Evolutionary conservation across 192 early-diverging fungal genomes (phyloP), one percentile per base, ranked within the genome.

Genomic region (Funneliformis mosseae): DNA sequence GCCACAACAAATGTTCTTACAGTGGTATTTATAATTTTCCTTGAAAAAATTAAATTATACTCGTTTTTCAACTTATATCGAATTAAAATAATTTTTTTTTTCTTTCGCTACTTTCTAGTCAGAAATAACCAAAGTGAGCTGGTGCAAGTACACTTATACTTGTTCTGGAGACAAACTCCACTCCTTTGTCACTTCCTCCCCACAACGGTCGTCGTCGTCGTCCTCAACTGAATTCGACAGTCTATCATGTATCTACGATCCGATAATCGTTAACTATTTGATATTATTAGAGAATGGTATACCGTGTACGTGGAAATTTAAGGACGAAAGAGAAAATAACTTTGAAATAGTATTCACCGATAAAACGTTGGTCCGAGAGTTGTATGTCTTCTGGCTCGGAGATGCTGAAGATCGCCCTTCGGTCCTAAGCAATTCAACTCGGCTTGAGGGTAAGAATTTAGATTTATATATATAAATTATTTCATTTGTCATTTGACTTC

Each of bases 221-320:
- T 45, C 68, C 33, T 2, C 33, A 33, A 33, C 33, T 10, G 16
- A 38, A 73, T n/a, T 25, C 18, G 14, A 42, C 10, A 48, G 14
- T 23, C 6, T 23, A 27, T 25, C 71, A 12, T 4, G n/a, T 27
- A 73, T 48, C 23, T n/a, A 73, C 25, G 75, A 77, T 77, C 33
- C 75, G 12, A 43, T 77, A 12, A 27, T 63, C 10, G 6, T 21
- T 39, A 63, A 60, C 10, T 77, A 77, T 48, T 10, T 77, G 21
- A n/a, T 8, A 11, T 27, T 77, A 25, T 28, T 77, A 21, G 75
- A 60, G 4, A 42, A 21, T 12, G 75, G 75, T 11, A 42, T 77
- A 23, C 75, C 75, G 18, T 77, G 75, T 63, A 43, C 38, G 25
- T 77, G 75, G 75, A 21, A 46, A 77, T 77, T 45, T 16, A 48